These are phyloP conservation scores for Lonicera japonica DNA, from an alignment of 129 eudicot species.

Conservation along the genomic window DNA sequence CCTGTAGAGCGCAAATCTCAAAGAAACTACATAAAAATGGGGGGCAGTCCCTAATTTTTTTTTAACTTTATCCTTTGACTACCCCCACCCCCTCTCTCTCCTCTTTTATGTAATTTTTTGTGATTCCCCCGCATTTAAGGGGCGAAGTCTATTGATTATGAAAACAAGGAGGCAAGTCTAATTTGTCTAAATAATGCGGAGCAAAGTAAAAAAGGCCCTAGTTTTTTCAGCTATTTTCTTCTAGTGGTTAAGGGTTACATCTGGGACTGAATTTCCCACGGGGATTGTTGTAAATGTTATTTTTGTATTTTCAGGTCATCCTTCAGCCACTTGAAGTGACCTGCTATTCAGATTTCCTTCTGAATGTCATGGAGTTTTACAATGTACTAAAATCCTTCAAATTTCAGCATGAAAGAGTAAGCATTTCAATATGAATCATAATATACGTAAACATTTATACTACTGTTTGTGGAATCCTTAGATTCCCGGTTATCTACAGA, in stretches of 20 bases:
- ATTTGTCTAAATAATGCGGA: too few relatives aligned
- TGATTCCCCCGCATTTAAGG: too few relatives aligned
- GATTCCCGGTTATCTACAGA: too few relatives aligned
- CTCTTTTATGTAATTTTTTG: too few relatives aligned
- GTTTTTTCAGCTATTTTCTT: slow-evolving; percentile 6
- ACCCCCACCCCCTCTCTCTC: too few relatives aligned
- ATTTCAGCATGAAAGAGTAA: slow-evolving; percentile 65
- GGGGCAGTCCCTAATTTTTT: too few relatives aligned
- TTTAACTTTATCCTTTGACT: too few relatives aligned
- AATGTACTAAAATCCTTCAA: slow-evolving; percentile 30
- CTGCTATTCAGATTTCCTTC: slow-evolving; percentile 45
- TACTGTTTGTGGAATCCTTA: not conserved
- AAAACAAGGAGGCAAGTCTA: too few relatives aligned
- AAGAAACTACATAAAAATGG: too few relatives aligned
- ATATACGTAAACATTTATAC: not conserved
- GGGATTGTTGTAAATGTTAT: not conserved
- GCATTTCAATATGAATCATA: slow-evolving; percentile 3
- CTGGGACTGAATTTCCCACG: slow-evolving; percentile 7
- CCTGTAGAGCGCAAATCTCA: too few relatives aligned
- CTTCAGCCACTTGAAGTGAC: slow-evolving; percentile 61
- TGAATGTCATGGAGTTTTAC: slow-evolving; percentile 43
- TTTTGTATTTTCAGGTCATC: slow-evolving; percentile 50
- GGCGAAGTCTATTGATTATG: too few relatives aligned
- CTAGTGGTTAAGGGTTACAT: slow-evolving; percentile 8
- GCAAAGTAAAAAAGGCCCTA: too few relatives aligned